Conservation (phyloP, 306 rosid species). For the Abrus pulchellus region DNA sequence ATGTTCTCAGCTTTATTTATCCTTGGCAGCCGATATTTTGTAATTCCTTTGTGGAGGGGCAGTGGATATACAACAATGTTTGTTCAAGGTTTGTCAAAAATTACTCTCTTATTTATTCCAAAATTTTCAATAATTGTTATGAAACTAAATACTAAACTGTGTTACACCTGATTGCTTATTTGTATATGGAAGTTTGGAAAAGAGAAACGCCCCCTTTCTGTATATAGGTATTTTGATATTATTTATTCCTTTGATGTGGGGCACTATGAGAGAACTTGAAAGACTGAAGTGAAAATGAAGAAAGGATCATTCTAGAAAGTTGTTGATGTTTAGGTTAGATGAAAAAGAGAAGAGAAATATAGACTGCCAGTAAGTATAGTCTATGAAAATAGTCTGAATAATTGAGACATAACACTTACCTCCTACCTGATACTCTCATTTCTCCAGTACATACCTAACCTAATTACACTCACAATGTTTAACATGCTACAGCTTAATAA, state of each 20-base stretch:
- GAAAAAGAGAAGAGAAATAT: not conserved
- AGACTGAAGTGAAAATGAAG: constrained; percentile 20
- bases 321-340: not conserved
- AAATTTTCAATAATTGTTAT: not conserved
- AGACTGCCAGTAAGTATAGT: not conserved
- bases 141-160: constrained; percentile 17
- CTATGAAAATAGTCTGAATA: not conserved
- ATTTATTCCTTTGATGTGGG: not conserved
- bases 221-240: constrained; percentile 20
- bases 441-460: not conserved
- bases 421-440: not conserved
- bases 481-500: not conserved
- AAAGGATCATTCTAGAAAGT: constrained; percentile 1
- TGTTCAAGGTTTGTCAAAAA: constrained; percentile 75
- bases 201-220: not conserved
- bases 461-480: not conserved
- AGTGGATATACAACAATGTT: constrained; percentile 91
- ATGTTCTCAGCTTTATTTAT: constrained; percentile 37
- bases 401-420: constrained; percentile 12
- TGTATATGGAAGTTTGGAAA: constrained; percentile 12
- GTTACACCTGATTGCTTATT: constrained; percentile 12
- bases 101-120: constrained; percentile 26
- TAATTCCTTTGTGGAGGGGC: constrained; percentile 92
- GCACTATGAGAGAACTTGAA: constrained; percentile 22
- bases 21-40: constrained; percentile 83